These are phyloP conservation scores for Ajuga chamaepitys DNA, from an alignment of 257 asterid genomes.

Conservation along the genomic window DNA sequence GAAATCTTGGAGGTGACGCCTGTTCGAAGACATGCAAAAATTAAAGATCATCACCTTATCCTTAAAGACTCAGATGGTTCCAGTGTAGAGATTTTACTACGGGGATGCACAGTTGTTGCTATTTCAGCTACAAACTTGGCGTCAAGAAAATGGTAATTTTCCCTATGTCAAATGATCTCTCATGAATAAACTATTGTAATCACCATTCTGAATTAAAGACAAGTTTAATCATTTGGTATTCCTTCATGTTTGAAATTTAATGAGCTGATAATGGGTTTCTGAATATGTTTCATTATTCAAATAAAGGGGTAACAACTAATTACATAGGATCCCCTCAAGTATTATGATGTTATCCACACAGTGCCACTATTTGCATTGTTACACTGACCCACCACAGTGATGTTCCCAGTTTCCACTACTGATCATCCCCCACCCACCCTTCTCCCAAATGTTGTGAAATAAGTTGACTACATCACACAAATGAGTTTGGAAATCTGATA, in stretches of 20 bases:
- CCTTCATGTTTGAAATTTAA: background rate
- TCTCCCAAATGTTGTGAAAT: background rate
- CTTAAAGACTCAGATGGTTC: conserved; percentile 65
- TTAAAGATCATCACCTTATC: conserved; percentile 49
- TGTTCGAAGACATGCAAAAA: conserved; percentile 50
- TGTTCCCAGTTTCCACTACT: background rate
- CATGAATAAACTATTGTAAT: conserved; percentile 9
- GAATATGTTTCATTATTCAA: background rate
- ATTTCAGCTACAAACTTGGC: conserved; percentile 76
- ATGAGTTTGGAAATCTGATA: background rate
- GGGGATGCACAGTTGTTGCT: conserved; percentile 64
- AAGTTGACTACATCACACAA: background rate
- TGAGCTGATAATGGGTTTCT: background rate
- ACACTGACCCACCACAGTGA: background rate
- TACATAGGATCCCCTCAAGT: background rate
- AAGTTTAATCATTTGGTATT: background rate
- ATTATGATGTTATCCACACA: background rate
- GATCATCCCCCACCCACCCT: background rate
- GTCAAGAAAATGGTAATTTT: conserved; percentile 70
- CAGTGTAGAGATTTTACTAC: conserved; percentile 52
- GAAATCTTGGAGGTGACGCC: conserved; percentile 74
- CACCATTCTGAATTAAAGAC: background rate
- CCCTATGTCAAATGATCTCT: conserved; percentile 10
- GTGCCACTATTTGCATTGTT: background rate
- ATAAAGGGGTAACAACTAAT: background rate